Evolutionary conservation across 2,329 filamentous ascomycete species (phyloP), one percentile per base, ranked within the genome.

Genomic region (Coniochaeta hoffmannii): DNA sequence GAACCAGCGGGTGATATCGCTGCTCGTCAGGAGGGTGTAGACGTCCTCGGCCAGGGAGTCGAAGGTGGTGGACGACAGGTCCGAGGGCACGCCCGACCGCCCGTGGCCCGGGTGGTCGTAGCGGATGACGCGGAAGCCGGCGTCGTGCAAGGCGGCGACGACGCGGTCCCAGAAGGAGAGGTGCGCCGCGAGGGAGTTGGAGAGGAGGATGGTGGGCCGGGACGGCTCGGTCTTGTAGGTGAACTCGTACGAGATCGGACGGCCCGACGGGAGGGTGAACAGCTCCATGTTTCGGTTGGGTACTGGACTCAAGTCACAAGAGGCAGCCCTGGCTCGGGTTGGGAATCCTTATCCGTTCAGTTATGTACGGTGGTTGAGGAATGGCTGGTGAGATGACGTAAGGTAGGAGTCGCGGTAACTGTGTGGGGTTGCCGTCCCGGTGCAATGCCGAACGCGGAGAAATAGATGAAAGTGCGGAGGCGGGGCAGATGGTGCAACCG

Each of bases 91-190:
- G 0, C 64, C 62, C 1, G 74, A 76, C 14, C 56, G 60, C 36
- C 73, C 73, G 55, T 77, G 75, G 32, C 74, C 74, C 0, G 73
- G 72, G 32, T 73, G 69, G 55, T 76, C 71, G 55, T 73, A 76
- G 44, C 70, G 68, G 12, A 77, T 62, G 19, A 70, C 68, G 10
- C 68, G 67, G 58, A 71, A 74, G n/a, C 69, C 71, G 22, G 62
- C 59, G 1, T 60, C 56, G 49, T 69, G 67, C 49, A 76, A 62
- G 6, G 60, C 55, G 9, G 61, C 58, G 52, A 73, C 68, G 1
- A 76, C 67, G 35, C 64, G 64, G 53, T 76, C 74, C 73, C 74
- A 77, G 4, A 68, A 60, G 1, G 60, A 55, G 26, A 68, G 62
- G 7, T 71, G 67, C 4, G 72, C 66, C 53, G 66, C 63, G 14